A percentile compares a stretch with the other conserved stretches of the same genome.
Evolutionary conservation across 768 basidiomycete genomes (phyloP).

Genomic region (Infundibulicybe gibba): DNA sequence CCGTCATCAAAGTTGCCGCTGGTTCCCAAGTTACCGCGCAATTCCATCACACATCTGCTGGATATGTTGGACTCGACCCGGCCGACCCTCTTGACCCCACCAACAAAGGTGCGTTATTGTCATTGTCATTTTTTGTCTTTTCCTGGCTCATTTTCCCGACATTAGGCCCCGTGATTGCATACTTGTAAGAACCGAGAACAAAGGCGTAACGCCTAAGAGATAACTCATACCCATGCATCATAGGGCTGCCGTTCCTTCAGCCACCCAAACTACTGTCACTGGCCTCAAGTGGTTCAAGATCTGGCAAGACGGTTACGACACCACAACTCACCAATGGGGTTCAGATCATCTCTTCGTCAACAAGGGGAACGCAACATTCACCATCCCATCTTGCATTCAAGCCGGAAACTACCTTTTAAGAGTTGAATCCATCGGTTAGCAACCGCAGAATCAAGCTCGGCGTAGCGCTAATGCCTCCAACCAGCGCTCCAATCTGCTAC

Average conservation of each 20-base stretch:
- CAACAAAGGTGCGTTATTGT: conserved; percentile 52
- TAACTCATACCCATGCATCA: background rate
- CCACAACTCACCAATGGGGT: conserved; percentile 33
- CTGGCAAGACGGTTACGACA: conserved; percentile 37
- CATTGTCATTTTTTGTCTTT: conserved; percentile 36
- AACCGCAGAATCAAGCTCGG: background rate
- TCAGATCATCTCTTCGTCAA: conserved; percentile 43
- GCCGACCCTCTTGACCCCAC: conserved; percentile 46
- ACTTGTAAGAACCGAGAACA: no score
- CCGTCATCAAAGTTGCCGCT: conserved; percentile 46
- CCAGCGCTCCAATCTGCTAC: conserved; percentile 40
- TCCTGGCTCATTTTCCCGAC: background rate
- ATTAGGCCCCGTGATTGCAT: no score
- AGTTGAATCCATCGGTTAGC: conserved; percentile 46
- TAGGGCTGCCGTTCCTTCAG: conserved; percentile 43
- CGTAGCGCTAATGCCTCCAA: background rate
- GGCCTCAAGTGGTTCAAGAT: conserved; percentile 56
- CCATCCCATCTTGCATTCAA: conserved; percentile 39
- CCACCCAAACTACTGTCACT: conserved; percentile 41
- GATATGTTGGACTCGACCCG: conserved; percentile 35
- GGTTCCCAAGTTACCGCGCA: conserved; percentile 52
- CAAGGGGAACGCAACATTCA: conserved; percentile 49
- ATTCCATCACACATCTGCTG: conserved; percentile 45
- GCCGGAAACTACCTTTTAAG: conserved; percentile 48
- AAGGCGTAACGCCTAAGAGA: no score